A percentile compares a stretch with the other conserved stretches of the same genome.
Evolutionary conservation across 2,329 filamentous ascomycete species (phyloP).

Genomic region (Cordyceps cateniannulata): DNA sequence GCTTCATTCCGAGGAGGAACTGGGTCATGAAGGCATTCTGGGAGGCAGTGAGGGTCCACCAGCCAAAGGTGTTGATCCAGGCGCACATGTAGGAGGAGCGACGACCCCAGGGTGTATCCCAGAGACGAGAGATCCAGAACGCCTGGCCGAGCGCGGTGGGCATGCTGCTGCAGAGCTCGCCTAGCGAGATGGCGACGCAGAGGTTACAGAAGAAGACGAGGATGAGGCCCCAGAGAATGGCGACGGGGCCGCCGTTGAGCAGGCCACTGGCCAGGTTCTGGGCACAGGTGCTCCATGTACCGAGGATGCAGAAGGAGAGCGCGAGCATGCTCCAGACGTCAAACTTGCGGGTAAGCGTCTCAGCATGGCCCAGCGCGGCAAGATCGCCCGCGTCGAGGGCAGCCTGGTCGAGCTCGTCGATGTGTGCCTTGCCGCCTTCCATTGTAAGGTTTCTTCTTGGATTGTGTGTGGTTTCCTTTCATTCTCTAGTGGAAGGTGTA

Average conservation of each 20-base stretch:
- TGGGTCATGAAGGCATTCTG: slow-evolving; percentile 53
- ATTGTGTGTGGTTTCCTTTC: slow-evolving; percentile 9
- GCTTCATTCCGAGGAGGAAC: slow-evolving; percentile 50
- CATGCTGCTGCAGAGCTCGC: slow-evolving; percentile 52
- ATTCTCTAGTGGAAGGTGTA: slow-evolving; percentile 10
- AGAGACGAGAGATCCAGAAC: slow-evolving; percentile 41
- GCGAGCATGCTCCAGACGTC: slow-evolving; percentile 50
- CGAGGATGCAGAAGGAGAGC: slow-evolving; percentile 50
- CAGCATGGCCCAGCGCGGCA: slow-evolving; percentile 33
- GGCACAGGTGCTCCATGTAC: slow-evolving; percentile 52
- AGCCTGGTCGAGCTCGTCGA: slow-evolving; percentile 20
- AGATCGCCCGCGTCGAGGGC: slow-evolving; percentile 33
- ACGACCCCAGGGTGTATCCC: slow-evolving; percentile 34
- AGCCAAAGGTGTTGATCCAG: slow-evolving; percentile 55
- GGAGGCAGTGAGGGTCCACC: slow-evolving; percentile 50
- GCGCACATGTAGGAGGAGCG: slow-evolving; percentile 51
- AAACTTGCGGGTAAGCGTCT: slow-evolving; percentile 40
- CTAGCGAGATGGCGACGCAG: slow-evolving; percentile 48
- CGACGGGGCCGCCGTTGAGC: slow-evolving; percentile 46
- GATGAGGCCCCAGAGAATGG: slow-evolving; percentile 48
- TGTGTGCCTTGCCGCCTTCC: slow-evolving; percentile 17
- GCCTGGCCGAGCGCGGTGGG: slow-evolving; percentile 55
- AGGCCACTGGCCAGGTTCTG: slow-evolving; percentile 42
- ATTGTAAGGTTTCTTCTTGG: slow-evolving; percentile 15
- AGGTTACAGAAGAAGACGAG: slow-evolving; percentile 47